Conservation (phyloP, 2,329 filamentous ascomycete genomes). For the Cucurbitaria berberidis region DNA sequence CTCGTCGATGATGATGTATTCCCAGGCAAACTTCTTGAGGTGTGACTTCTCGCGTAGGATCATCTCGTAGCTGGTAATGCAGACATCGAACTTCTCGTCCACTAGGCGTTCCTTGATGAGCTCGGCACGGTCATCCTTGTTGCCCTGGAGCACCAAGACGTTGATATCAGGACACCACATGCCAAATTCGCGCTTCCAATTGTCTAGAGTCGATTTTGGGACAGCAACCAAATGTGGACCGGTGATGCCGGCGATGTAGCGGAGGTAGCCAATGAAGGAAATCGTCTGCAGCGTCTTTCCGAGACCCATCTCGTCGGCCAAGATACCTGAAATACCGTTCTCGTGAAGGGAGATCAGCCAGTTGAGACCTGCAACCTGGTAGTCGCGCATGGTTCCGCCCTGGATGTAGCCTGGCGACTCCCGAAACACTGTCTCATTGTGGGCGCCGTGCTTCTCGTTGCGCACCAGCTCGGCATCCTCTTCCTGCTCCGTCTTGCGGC, state of each 20-base stretch:
- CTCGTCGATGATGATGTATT: conserved; percentile 99
- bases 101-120: conserved; percentile 91
- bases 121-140: conserved; percentile 87
- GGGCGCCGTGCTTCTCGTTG: conserved; percentile 87
- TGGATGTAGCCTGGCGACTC: conserved; percentile 92
- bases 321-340: conserved; percentile 96
- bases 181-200: conserved; percentile 95
- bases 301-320: conserved; percentile 98
- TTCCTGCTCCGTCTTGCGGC: conserved; percentile 92
- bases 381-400: conserved; percentile 88
- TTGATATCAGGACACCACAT: conserved; percentile 96
- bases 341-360: conserved; percentile 98
- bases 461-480: conserved; percentile 88
- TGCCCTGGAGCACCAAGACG: conserved; percentile 89
- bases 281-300: conserved; percentile 98
- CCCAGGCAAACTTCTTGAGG: conserved; percentile 97
- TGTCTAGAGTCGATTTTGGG: conserved; percentile 96
- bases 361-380: conserved; percentile 93
- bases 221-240: conserved; percentile 92
- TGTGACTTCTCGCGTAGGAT: conserved; percentile 93
- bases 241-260: conserved; percentile 86
- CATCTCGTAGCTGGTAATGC: conserved; percentile 99
- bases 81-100: conserved; percentile 95
- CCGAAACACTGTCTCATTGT: conserved; percentile 81
- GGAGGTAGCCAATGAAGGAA: conserved; percentile 91